Evolutionary conservation across 306 rosid genomes (phyloP).

Genomic region (Vachellia collinsii): DNA sequence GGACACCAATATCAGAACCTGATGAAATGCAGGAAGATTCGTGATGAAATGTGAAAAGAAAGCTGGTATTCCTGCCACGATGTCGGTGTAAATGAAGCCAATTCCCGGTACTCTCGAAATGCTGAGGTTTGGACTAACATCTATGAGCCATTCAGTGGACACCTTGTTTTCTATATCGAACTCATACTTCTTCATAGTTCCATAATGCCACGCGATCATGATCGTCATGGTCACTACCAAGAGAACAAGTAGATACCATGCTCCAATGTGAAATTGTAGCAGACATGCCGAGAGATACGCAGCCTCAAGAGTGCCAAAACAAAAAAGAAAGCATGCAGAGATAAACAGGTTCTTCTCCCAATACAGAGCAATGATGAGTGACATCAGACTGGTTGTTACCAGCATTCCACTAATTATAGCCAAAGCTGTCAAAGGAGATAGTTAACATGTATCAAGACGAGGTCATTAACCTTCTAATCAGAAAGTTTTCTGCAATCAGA

Average conservation of each 20-base stretch:
- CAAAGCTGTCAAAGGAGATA: slow-evolving; percentile 52
- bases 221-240: slow-evolving; percentile 55
- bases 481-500: neutral
- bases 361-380: slow-evolving; percentile 71
- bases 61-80: slow-evolving; percentile 79
- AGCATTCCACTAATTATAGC: slow-evolving; percentile 78
- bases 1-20: slow-evolving; percentile 74
- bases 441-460: slow-evolving; percentile 14
- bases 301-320: slow-evolving; percentile 66
- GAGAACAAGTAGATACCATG: slow-evolving; percentile 77
- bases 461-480: slow-evolving; percentile 11
- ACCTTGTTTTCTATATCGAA: slow-evolving; percentile 77
- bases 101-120: slow-evolving; percentile 78
- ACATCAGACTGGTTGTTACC: slow-evolving; percentile 78
- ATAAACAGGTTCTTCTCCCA: slow-evolving; percentile 68
- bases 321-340: slow-evolving; percentile 55
- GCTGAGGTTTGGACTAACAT: slow-evolving; percentile 68
- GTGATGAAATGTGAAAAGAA: slow-evolving; percentile 86
- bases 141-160: slow-evolving; percentile 70
- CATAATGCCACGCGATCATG: slow-evolving; percentile 86
- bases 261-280: slow-evolving; percentile 73
- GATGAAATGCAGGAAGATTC: slow-evolving; percentile 85
- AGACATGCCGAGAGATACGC: slow-evolving; percentile 67
- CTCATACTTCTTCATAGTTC: slow-evolving; percentile 80
- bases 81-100: slow-evolving; percentile 78